Evolutionary conservation across 1,284 basidiomycete genomes (phyloP).

Genomic region (Trichosporon ovoides): DNA sequence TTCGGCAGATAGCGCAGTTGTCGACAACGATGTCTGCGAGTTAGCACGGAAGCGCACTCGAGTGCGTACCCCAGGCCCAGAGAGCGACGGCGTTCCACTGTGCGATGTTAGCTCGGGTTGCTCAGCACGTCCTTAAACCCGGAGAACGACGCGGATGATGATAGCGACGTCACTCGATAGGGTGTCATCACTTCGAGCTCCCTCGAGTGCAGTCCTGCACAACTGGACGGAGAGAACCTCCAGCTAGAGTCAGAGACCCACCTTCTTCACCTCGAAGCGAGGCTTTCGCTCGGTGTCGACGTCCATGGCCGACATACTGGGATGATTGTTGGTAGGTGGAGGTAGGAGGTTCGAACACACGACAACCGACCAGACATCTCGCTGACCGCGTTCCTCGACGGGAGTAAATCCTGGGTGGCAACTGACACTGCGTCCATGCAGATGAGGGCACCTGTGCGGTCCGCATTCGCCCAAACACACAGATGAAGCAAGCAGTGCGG

Average conservation of each 20-base stretch:
- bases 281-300: constrained; percentile 56
- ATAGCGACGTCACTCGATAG: constrained; percentile 12
- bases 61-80: constrained; percentile 83
- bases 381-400: neutral
- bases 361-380: neutral
- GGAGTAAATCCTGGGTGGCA: constrained; percentile 1
- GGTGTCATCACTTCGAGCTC: no score
- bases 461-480: neutral
- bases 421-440: neutral
- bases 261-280: constrained; percentile 96
- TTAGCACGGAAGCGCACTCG: neutral
- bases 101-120: neutral
- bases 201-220: no score
- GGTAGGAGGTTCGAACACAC: neutral
- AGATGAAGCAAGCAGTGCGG: neutral
- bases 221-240: neutral
- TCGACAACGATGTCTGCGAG: constrained; percentile 82
- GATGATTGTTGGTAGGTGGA: neutral
- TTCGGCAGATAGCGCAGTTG: constrained; percentile 92
- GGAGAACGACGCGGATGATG: neutral
- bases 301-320: constrained; percentile 37
- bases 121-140: neutral
- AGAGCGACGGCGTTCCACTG: constrained; percentile 95
- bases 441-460: neutral
- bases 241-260: constrained; percentile 40